These are phyloP conservation scores for Jamesozyma hellenica DNA, from an alignment of 805 yeast species.

Conservation along the genomic window DNA sequence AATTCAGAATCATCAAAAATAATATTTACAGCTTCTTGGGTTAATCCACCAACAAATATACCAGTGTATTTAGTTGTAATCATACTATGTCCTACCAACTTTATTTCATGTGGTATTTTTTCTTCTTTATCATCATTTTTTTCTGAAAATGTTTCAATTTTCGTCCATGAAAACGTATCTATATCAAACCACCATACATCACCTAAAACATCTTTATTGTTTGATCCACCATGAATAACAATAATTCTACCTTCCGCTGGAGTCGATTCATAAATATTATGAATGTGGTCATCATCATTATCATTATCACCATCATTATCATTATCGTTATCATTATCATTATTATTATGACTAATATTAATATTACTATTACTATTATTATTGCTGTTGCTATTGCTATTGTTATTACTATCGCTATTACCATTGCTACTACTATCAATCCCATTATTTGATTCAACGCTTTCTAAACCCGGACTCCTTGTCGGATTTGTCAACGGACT, in stretches of 20 bases:
- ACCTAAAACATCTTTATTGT: slow-evolving; percentile 30
- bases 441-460: background rate
- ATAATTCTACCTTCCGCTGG: slow-evolving; percentile 12
- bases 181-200: slow-evolving; percentile 45
- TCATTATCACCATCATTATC: too few relatives aligned
- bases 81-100: slow-evolving; percentile 25
- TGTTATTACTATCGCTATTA: background rate
- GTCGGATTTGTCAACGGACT: background rate
- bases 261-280: background rate
- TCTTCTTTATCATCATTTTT: slow-evolving; percentile 9
- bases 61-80: slow-evolving; percentile 17
- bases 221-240: slow-evolving; percentile 34
- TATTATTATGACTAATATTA: background rate
- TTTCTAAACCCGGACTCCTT: background rate
- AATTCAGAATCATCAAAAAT: slow-evolving; percentile 6
- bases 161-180: slow-evolving; percentile 35
- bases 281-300: background rate
- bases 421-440: background rate
- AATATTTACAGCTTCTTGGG: slow-evolving; percentile 16
- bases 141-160: slow-evolving; percentile 9
- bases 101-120: slow-evolving; percentile 11
- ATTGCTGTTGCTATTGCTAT: background rate
- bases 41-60: slow-evolving; percentile 23
- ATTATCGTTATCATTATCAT: background rate
- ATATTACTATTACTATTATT: background rate